phyloP scores from a whole-genome alignment of 768 basidiomycete species.

The Phlebiopsis flavidoalba region DNA sequence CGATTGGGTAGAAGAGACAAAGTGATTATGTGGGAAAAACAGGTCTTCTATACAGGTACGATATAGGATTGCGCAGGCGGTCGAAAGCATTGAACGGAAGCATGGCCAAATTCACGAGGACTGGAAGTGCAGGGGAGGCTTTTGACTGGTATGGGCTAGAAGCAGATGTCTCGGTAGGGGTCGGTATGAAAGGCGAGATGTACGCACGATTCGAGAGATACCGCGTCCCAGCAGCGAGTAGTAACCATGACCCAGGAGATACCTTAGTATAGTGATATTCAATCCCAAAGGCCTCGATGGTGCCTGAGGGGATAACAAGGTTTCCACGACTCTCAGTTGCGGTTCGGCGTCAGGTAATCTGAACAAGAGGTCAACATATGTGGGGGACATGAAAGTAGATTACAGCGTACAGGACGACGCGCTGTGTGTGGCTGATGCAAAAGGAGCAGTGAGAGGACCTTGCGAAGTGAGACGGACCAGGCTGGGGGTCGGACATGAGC shows the following conservation, averaged over 20 bases:
- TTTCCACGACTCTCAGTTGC: conserved; percentile 48
- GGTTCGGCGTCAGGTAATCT: conserved; percentile 43
- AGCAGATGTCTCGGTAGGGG: neutral
- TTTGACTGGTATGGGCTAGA: conserved; percentile 58
- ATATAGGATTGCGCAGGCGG: conserved; percentile 31
- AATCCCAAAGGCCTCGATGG: conserved; percentile 22
- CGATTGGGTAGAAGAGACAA: conserved; percentile 78
- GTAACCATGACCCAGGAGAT: conserved; percentile 43
- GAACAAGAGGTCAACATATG: neutral
- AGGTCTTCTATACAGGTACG: conserved; percentile 34
- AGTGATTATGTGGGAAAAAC: conserved; percentile 54
- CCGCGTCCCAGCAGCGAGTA: conserved; percentile 39
- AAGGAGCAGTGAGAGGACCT: conserved; percentile 41
- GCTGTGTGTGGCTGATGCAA: conserved; percentile 43
- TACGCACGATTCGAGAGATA: conserved; percentile 41
- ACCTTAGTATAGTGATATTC: conserved; percentile 29
- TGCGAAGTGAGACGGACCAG: conserved; percentile 61
- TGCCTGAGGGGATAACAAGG: conserved; percentile 32
- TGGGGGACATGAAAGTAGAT: neutral
- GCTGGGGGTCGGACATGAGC: conserved; percentile 27
- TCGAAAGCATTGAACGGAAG: conserved; percentile 32
- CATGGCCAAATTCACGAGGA: conserved; percentile 42
- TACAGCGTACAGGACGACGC: conserved; percentile 47
- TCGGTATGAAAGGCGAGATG: neutral
- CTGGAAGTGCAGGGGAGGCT: conserved; percentile 43